phyloP scores from a whole-genome alignment of 2,329 filamentous ascomycete species.

The Hymenoscyphus linearis region DNA sequence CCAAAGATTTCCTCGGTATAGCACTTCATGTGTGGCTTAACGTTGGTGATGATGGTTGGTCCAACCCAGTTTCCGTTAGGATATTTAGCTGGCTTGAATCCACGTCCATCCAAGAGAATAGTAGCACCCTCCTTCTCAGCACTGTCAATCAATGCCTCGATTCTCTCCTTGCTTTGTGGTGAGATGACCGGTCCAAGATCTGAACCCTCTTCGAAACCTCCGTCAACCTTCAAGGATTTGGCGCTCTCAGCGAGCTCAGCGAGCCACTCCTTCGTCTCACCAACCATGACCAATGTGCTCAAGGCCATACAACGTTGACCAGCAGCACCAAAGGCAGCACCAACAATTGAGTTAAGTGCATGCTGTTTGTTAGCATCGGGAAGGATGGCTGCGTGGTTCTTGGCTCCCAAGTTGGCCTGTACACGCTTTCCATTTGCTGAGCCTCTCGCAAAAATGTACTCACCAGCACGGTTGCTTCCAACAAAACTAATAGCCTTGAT shows the following conservation, averaged over 20 bases:
- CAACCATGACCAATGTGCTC: conserved; percentile 76
- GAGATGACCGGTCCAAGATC: conserved; percentile 81
- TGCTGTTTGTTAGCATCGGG: conserved; percentile 90
- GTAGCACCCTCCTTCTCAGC: conserved; percentile 78
- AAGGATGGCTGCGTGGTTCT: conserved; percentile 81
- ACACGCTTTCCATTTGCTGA: conserved; percentile 84
- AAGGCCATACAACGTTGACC: conserved; percentile 85
- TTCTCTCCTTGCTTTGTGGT: conserved; percentile 71
- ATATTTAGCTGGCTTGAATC: conserved; percentile 70
- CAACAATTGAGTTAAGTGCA: conserved; percentile 76
- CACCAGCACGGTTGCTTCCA: conserved; percentile 79
- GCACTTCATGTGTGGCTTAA: conserved; percentile 76
- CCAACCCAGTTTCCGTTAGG: conserved; percentile 82
- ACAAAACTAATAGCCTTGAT: conserved; percentile 88
- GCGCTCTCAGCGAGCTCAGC: conserved; percentile 71
- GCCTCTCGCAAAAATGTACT: conserved; percentile 76
- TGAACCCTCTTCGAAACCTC: conserved; percentile 73
- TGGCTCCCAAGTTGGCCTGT: conserved; percentile 81
- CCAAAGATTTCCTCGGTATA: conserved; percentile 85
- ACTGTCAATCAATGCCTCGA: conserved; percentile 68
- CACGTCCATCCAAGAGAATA: conserved; percentile 75
- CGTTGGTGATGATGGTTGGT: conserved; percentile 77
- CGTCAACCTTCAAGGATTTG: conserved; percentile 67
- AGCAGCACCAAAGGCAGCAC: conserved; percentile 78
- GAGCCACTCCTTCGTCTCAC: conserved; percentile 80